These are phyloP conservation scores for Penstemon eatonii DNA, from an alignment of 257 asterid species.

Conservation along the genomic window DNA sequence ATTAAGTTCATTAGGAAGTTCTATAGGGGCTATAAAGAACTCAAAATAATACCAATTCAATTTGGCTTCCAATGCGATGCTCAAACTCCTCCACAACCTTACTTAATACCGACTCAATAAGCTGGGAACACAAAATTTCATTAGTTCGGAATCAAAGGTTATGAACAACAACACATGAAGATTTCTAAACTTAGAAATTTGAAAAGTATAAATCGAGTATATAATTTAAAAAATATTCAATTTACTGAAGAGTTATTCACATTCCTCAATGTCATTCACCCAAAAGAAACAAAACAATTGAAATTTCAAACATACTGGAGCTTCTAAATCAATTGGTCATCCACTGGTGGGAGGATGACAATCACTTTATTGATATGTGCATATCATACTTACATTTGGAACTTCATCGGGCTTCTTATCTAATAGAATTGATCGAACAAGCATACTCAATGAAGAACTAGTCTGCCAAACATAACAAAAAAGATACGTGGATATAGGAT, in stretches of 20 bases:
- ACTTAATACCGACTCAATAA: slow-evolving; percentile 79
- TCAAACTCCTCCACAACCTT: slow-evolving; percentile 91
- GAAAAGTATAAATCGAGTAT: not conserved
- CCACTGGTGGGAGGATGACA: not conserved
- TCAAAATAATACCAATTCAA: slow-evolving; percentile 52
- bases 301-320: not conserved
- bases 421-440: slow-evolving; percentile 67
- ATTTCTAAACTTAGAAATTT: not conserved
- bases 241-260: not conserved
- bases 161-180: slow-evolving; percentile 19
- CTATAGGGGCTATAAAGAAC: slow-evolving; percentile 16
- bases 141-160: slow-evolving; percentile 25
- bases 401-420: slow-evolving; percentile 94
- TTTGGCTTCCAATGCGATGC: slow-evolving; percentile 63
- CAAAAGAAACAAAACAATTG: not conserved
- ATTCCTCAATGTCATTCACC: not conserved
- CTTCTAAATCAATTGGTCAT: not conserved
- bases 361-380: slow-evolving; percentile 1
- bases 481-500: slow-evolving; percentile 9
- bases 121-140: slow-evolving; percentile 50
- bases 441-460: slow-evolving; percentile 74
- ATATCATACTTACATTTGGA: slow-evolving; percentile 62
- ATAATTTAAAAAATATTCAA: not conserved
- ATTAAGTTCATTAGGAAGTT: not conserved
- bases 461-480: slow-evolving; percentile 45